Base-by-base conservation (phyloP, 202 grass and related monocot genomes). In the Carex arenaria region DNA sequence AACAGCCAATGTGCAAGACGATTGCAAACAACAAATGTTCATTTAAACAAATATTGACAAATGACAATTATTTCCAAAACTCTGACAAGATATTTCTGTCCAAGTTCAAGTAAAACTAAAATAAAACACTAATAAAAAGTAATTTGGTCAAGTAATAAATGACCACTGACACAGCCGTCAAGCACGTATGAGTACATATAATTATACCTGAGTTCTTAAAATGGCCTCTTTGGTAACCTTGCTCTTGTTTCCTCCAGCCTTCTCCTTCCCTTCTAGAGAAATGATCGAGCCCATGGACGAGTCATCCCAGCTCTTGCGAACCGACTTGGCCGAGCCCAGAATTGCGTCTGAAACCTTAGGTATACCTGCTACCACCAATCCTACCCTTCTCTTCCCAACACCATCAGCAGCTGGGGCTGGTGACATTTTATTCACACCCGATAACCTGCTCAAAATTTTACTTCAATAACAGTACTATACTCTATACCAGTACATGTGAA, bases 261-360 rank as follows among this genome's bases (percentile, higher is more conserved):
- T 87, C 31, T 82, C 89, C 71, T 87, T 90, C 4, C 56, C 23
- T 49, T 90, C 89, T 28, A 76, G 31, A 40, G 76, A 64, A 71
- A 81, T 74, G 18, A 91, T 62, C 0, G 86, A 81, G 32, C 65
- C 61, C n/a, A 80, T 73, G 31, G 87, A 86, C 0, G 86, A 84
- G 72, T 98, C 92, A 1, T 95, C 95, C 95, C 92, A 98, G 87
- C 90, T 95, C 87, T 91, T 98, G 65, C 92, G 89, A 34, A 73
- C 86, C 0, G 90, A 89, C 69, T 91, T 98, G 0, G 65, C 61
- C 0, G 90, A 94, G 3, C 87, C 92, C 6, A 81, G 49, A 8
- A 87, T 67, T n/a, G 92, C 82, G 75, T 95, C 95, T 0, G 92
- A 71, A 74, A 94, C 89, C 83, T 87, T 98, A 7, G 92, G 89